Percentiles rank a stretch among this genome's conserved stretches.
These are phyloP conservation scores for Mycena rebaudengoi DNA, from an alignment of 768 basidiomycete genomes.

Conservation along the genomic window DNA sequence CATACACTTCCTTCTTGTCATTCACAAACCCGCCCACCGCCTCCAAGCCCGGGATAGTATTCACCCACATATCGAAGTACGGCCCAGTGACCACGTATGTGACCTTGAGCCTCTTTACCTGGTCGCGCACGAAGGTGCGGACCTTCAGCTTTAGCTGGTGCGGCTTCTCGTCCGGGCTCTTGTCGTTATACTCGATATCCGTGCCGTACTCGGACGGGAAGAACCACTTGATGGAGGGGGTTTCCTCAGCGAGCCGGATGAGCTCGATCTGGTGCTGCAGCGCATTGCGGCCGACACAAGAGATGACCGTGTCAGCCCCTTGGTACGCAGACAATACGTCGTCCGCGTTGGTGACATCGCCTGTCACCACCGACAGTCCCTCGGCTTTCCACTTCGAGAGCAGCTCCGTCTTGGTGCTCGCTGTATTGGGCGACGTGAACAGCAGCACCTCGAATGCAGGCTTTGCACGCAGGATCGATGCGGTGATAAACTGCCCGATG, in stretches of 20 bases:
- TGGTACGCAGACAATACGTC: not conserved
- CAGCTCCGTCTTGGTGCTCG: not conserved
- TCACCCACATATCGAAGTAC: conserved; percentile 10
- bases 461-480: not conserved
- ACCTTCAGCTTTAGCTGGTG: conserved; percentile 1
- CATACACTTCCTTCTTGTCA: not conserved
- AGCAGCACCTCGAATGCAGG: not conserved
- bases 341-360: not conserved
- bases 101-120: not conserved
- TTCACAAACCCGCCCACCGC: not conserved
- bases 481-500: not conserved
- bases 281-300: not conserved
- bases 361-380: not conserved
- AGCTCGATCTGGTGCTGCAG: conserved; percentile 7
- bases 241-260: conserved; percentile 3
- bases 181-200: conserved; percentile 1
- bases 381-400: not conserved
- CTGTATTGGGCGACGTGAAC: not conserved
- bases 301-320: conserved; percentile 3
- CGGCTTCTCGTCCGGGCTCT: conserved; percentile 7
- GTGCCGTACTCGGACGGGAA: conserved; percentile 8
- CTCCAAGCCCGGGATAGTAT: not conserved
- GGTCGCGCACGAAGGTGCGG: not conserved
- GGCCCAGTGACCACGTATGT: conserved; percentile 9
- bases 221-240: not conserved